Percentiles rank a stretch among this genome's conserved stretches.
phyloP scores from a whole-genome alignment of 2,329 filamentous ascomycete species.

The Whalleya microplaca region DNA sequence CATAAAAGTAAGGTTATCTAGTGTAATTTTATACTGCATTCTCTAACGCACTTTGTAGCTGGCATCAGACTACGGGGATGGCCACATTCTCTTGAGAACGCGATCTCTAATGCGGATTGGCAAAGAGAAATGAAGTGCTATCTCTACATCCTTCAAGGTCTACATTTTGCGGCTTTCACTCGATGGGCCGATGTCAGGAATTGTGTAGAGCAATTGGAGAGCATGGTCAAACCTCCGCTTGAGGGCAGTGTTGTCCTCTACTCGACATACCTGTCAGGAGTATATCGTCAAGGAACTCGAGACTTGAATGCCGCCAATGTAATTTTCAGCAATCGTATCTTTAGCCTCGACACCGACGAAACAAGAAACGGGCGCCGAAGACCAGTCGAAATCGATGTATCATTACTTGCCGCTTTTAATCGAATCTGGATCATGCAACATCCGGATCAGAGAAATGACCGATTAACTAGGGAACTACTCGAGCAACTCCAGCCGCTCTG shows the following conservation, averaged over 20 bases:
- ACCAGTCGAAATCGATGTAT: conserved; percentile 64
- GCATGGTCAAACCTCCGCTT: conserved; percentile 44
- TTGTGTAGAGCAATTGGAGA: conserved; percentile 57
- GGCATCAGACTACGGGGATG: conserved; percentile 41
- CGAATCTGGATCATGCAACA: conserved; percentile 74
- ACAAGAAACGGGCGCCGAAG: conserved; percentile 43
- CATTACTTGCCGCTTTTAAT: conserved; percentile 70
- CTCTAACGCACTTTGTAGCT: conserved; percentile 28
- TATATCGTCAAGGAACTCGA: conserved; percentile 77
- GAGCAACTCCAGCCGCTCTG: conserved; percentile 70
- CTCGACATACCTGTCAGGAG: conserved; percentile 72
- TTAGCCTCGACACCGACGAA: conserved; percentile 55
- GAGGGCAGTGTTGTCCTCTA: conserved; percentile 56
- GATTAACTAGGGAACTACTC: conserved; percentile 63
- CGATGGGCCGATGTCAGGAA: conserved; percentile 69
- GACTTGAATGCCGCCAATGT: conserved; percentile 69
- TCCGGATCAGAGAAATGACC: conserved; percentile 58
- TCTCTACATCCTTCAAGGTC: conserved; percentile 70
- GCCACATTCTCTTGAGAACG: conserved; percentile 59
- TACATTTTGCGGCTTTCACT: conserved; percentile 70
- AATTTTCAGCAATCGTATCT: conserved; percentile 65
- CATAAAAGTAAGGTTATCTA: conserved; percentile 36
- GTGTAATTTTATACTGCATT: conserved; percentile 10
- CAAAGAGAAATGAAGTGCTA: conserved; percentile 68
- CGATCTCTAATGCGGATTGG: conserved; percentile 65